Evolutionary conservation across 2,329 filamentous ascomycete species (phyloP).

Genomic region (Aspergillus tamarii): DNA sequence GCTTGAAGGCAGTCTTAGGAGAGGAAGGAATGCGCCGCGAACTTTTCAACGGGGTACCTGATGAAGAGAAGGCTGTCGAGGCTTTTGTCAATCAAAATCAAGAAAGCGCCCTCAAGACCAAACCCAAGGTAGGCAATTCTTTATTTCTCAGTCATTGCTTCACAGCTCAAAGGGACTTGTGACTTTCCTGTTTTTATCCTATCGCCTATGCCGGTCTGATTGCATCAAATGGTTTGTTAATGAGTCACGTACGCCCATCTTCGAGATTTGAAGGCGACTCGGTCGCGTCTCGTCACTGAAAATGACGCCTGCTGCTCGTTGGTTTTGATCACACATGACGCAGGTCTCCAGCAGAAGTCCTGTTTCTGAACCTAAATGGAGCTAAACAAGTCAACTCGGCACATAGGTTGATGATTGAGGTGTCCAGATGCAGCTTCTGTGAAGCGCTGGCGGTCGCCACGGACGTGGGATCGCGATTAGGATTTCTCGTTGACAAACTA

Average conservation of each 20-base stretch:
- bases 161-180: not conserved
- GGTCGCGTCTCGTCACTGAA: slow-evolving; percentile 6
- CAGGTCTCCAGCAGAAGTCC: not conserved
- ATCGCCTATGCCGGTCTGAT: not conserved
- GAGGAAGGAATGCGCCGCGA: slow-evolving; percentile 63
- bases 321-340: not conserved
- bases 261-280: not conserved
- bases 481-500: not conserved
- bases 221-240: not conserved
- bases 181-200: not conserved
- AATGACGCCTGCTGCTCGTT: not conserved
- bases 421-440: not conserved
- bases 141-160: not conserved
- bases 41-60: slow-evolving; percentile 63
- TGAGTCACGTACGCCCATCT: not conserved
- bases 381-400: not conserved
- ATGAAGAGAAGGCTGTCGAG: slow-evolving; percentile 63
- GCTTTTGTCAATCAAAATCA: slow-evolving; percentile 73
- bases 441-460: not conserved
- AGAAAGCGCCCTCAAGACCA: slow-evolving; percentile 78
- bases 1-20: slow-evolving; percentile 69
- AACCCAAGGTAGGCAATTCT: slow-evolving; percentile 70
- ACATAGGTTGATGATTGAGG: not conserved
- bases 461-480: not conserved
- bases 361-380: not conserved